Evolutionary conservation across 2,329 filamentous ascomycete species (phyloP).

Genomic region (Talaromyces rugulosus): DNA sequence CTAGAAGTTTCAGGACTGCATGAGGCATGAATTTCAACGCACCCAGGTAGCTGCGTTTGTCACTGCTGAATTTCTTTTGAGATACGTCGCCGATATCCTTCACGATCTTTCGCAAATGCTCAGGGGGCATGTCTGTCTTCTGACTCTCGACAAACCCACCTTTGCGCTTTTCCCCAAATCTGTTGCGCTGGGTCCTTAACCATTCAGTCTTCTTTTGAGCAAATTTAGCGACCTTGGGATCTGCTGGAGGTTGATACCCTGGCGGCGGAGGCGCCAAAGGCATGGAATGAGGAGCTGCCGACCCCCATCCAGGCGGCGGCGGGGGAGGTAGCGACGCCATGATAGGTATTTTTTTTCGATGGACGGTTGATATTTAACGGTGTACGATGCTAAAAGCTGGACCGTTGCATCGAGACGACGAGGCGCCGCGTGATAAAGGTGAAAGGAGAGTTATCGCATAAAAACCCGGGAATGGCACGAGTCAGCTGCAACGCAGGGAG

Average conservation of each 20-base stretch:
- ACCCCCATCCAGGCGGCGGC: constrained; percentile 64
- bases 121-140: constrained; percentile 97
- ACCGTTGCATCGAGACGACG: constrained; percentile 19
- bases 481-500: background rate
- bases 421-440: constrained; percentile 10
- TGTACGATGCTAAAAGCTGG: constrained; percentile 26
- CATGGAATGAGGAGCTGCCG: constrained; percentile 48
- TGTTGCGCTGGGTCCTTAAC: constrained; percentile 83
- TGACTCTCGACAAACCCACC: constrained; percentile 96
- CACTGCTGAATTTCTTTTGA: constrained; percentile 97
- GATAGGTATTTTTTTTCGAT: constrained; percentile 20
- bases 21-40: constrained; percentile 99
- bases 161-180: constrained; percentile 95
- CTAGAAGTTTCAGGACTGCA: constrained; percentile 90
- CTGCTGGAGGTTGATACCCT: constrained; percentile 73
- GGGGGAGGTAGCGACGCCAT: constrained; percentile 62
- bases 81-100: constrained; percentile 98
- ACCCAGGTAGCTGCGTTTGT: constrained; percentile 96
- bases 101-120: constrained; percentile 97
- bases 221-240: constrained; percentile 88
- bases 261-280: constrained; percentile 71
- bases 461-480: background rate
- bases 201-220: constrained; percentile 99
- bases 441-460: background rate
- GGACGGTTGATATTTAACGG: constrained; percentile 14